Evolutionary conservation across 768 basidiomycete genomes (phyloP).

Genomic region (Mycena belliarum): DNA sequence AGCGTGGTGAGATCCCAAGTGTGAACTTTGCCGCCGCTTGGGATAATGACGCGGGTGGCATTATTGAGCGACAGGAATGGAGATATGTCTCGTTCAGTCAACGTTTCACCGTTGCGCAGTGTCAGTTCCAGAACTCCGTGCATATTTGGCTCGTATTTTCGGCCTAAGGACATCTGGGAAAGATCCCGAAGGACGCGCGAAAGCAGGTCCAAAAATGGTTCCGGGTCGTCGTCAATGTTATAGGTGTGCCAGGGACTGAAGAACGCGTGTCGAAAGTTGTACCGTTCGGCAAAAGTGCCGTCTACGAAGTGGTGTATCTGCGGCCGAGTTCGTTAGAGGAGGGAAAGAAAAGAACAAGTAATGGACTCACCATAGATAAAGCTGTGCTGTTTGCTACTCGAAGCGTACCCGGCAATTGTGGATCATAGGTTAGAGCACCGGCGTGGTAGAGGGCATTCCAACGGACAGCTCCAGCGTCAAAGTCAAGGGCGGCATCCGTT

Average conservation of each 20-base stretch:
- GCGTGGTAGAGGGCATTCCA: slow-evolving; percentile 3
- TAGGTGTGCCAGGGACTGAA: not conserved
- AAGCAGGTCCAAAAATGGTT: not conserved
- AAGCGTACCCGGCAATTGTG: not conserved
- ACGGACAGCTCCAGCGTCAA: not conserved
- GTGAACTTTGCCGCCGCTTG: not conserved
- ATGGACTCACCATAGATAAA: not conserved
- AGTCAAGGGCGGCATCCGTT: not conserved
- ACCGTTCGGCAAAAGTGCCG: not conserved
- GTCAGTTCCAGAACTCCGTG: slow-evolving; percentile 9
- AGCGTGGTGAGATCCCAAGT: not conserved
- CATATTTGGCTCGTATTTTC: not conserved
- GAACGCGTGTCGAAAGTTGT: not conserved
- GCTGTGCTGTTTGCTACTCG: not conserved
- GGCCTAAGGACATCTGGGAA: not conserved
- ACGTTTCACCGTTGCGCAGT: not conserved
- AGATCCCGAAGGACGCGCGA: not conserved
- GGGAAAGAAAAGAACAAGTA: too few species aligned
- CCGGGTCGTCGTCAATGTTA: not conserved
- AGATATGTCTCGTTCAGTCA: not conserved
- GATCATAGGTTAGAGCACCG: slow-evolving; percentile 8
- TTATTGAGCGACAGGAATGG: not conserved
- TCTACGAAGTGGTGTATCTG: slow-evolving; percentile 8
- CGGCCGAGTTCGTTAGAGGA: too few species aligned
- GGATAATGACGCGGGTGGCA: not conserved